Evolutionary conservation across 345 rosid genomes (phyloP), one percentile per base, ranked within the genome.

Genomic region (Erysimum cheiranthoides): DNA sequence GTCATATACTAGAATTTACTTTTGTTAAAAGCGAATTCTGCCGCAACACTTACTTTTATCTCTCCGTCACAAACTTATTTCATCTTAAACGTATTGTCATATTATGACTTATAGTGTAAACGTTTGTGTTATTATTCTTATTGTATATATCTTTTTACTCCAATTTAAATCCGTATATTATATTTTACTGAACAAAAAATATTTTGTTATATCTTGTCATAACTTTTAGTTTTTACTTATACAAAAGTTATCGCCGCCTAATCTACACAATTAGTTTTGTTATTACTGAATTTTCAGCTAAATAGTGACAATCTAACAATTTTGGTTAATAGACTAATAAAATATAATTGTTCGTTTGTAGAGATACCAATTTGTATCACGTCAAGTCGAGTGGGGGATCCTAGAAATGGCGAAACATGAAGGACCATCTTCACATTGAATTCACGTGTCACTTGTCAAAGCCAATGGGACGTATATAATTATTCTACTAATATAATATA

Each of bases 371-470:
- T 40, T n/a, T 10, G 52, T 28, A 40, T 54, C 40, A 54, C 39
- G 63, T 54, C 73, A 54, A 53, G 16, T 38, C 51, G 16, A 38
- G 49, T 25, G 61, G 50, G 61, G 72, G 63, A 68, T 40, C 73
- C 73, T 70, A 58, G 79, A 75, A 61, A 69, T 47, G 14, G 52
- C 21, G 62, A 11, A 61, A 61, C 62, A 62, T 59, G 17, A 34
- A 71, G 74, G 59, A 36, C 79, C 79, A 56, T 61, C 74, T 52
- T 69, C 74, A 76, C 79, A 60, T 76, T 76, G 75, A 61, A 76
- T 51, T 87, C 86, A 82, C 88, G 83, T 83, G 88, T 64, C 75
- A 61, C 2, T 28, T 50, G 51, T 61, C 68, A 61, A 60, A 47
- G 40, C 39, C 46, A 61, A 49, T 34, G 47, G 35, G 67, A 61